phyloP scores from a whole-genome alignment of 768 basidiomycete genomes.

The Brasilioporus rufonigricans region DNA sequence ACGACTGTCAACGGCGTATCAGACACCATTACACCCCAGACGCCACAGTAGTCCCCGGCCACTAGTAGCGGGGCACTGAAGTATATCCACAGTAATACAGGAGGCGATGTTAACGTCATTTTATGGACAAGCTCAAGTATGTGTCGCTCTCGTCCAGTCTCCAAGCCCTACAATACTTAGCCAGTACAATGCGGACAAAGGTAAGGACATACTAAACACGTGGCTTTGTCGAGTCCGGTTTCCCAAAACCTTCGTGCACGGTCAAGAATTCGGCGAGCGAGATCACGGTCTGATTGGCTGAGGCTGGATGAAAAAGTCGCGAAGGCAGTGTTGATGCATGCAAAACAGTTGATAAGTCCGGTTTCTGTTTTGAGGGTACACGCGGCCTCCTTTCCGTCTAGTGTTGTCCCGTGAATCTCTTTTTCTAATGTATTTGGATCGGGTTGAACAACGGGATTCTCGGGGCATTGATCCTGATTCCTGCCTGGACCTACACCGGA shows the following conservation, averaged over 20 bases:
- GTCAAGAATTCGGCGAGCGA: conserved; percentile 18
- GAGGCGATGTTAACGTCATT: conserved; percentile 47
- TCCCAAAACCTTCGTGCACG: conserved; percentile 13
- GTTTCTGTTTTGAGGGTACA: conserved; percentile 37
- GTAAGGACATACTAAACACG: conserved; percentile 31
- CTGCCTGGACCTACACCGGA: conserved; percentile 16
- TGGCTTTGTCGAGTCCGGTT: conserved; percentile 28
- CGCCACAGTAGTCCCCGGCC: conserved; percentile 45
- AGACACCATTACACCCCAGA: conserved; percentile 60
- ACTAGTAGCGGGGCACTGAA: conserved; percentile 57
- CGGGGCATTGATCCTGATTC: conserved; percentile 6
- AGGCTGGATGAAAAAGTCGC: conserved; percentile 21
- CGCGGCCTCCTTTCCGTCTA: conserved; percentile 44
- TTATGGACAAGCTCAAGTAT: conserved; percentile 36
- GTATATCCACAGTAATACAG: conserved; percentile 68
- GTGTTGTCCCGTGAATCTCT: conserved; percentile 43
- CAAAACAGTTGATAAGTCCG: conserved; percentile 32
- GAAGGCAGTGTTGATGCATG: conserved; percentile 28
- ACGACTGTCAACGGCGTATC: conserved; percentile 43
- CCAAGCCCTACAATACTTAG: conserved; percentile 14
- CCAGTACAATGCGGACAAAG: not conserved
- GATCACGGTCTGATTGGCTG: conserved; percentile 16
- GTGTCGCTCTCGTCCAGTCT: conserved; percentile 16
- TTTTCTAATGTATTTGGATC: conserved; percentile 14
- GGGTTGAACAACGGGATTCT: conserved; percentile 10